A percentile compares a stretch with the other conserved stretches of the same genome.
Conservation (phyloP, 192 early-diverging fungal genomes). For the Podila epicladia region DNA sequence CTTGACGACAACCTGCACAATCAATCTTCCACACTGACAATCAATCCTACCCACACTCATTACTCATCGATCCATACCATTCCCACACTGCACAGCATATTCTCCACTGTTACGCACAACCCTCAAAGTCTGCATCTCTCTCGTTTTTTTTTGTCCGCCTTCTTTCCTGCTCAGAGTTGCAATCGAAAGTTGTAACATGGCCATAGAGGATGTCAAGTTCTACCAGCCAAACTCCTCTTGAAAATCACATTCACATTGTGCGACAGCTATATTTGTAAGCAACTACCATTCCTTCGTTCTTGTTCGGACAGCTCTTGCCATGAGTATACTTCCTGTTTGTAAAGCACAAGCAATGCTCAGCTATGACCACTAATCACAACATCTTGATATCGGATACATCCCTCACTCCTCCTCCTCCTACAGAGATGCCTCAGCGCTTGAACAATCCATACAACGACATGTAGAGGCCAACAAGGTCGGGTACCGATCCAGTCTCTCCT, state of each 20-base stretch:
- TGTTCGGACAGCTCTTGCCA: not conserved
- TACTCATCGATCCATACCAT: not conserved
- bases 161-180: not conserved
- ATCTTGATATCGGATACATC: not conserved
- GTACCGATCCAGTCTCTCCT: constrained; percentile 27
- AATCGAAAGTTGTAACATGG: constrained; percentile 38
- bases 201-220: constrained; percentile 55
- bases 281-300: not conserved
- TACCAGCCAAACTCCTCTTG: constrained; percentile 41
- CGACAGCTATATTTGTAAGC: constrained; percentile 47
- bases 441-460: constrained; percentile 47
- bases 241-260: constrained; percentile 40
- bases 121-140: not conserved
- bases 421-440: constrained; percentile 47
- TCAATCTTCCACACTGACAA: not conserved
- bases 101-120: not conserved
- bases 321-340: too few species aligned
- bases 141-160: not conserved
- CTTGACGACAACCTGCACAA: not conserved
- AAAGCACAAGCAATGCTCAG: too few species aligned
- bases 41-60: not conserved
- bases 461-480: constrained; percentile 50
- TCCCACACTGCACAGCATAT: not conserved
- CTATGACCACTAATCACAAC: too few species aligned
- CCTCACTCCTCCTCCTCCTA: not conserved